Conservation (phyloP, 1,139 yeast genomes). For the Wickerhamiella pararugosa region DNA sequence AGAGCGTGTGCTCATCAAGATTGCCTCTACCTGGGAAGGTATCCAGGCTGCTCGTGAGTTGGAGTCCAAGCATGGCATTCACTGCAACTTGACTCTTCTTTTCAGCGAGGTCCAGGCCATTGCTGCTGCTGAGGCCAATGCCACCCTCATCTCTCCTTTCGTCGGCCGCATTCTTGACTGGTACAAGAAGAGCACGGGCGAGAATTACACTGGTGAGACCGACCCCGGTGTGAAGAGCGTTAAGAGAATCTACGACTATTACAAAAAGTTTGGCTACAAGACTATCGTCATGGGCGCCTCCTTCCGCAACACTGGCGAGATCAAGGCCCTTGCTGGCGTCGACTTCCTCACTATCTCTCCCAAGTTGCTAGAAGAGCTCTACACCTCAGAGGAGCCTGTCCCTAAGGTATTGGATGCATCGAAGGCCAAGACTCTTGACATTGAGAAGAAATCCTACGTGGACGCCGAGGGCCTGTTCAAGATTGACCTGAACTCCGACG, state of each 20-base stretch:
- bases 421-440: constrained; percentile 38
- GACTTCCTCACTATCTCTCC: constrained; percentile 96
- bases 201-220: constrained; percentile 58
- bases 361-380: constrained; percentile 74
- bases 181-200: constrained; percentile 92
- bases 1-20: constrained; percentile 86
- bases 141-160: constrained; percentile 93
- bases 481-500: constrained; percentile 84
- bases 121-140: constrained; percentile 96
- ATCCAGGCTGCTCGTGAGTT: constrained; percentile 96
- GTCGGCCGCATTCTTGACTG: constrained; percentile 99
- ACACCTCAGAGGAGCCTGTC: constrained; percentile 60
- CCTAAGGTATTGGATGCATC: constrained; percentile 66
- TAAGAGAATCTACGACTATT: constrained; percentile 81
- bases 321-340: constrained; percentile 93
- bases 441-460: constrained; percentile 63
- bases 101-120: constrained; percentile 96
- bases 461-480: constrained; percentile 86
- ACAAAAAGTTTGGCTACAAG: constrained; percentile 90
- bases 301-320: constrained; percentile 95
- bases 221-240: constrained; percentile 98
- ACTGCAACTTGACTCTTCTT: constrained; percentile 88
- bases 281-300: constrained; percentile 99
- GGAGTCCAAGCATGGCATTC: constrained; percentile 80
- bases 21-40: constrained; percentile 99